Evolutionary conservation across 2,329 filamentous ascomycete species (phyloP), one percentile per base, ranked within the genome.

Genomic region (Aspergillus terreus): DNA sequence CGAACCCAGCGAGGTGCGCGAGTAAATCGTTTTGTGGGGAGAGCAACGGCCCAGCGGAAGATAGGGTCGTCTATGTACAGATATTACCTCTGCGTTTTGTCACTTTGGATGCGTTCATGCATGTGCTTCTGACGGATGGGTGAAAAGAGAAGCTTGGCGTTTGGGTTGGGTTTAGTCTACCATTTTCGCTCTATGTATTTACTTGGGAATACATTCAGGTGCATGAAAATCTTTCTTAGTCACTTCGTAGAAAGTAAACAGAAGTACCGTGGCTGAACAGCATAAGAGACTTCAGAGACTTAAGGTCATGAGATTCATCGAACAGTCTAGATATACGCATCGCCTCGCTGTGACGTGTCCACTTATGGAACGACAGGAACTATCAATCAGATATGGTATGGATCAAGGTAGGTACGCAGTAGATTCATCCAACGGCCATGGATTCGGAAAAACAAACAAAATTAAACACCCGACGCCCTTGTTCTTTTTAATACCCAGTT

Each of bases 1-100:
- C 15, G 58, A 61, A 49, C 57, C 57, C 27, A 49, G 38, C 11
- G 57, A 59, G 52, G 58, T 61, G n/a, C 51, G 45, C 40, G 58
- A 61, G 51, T 61, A 57, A 56, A 49, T 30, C 41, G 7, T 38
- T 19, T 12, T 10, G 11, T 42, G 6, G 19, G 23, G 23, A 23
- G 17, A 42, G 19, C 11, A 23, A 42, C 19, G 15, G 11, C 17
- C 11, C 14, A 14, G 19, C 19, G 9, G n/a, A 15, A 23, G n/a
- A 17, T 42, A 12, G 14, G 17, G n/a, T 42, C 17, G 17, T 42
- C 6, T 7, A 7, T 38, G 14, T 38, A 17, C 35, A 7, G n/a
- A n/a, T 38, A 38, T 38, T 38, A n/a, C 35, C 35, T 38, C 14
- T 38, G 35, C 35, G 11, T 17, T 42, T 42, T 42, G 6, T 42